Evolutionary conservation across 257 asterid genomes (phyloP).

Genomic region (Solanum verrucosum): DNA sequence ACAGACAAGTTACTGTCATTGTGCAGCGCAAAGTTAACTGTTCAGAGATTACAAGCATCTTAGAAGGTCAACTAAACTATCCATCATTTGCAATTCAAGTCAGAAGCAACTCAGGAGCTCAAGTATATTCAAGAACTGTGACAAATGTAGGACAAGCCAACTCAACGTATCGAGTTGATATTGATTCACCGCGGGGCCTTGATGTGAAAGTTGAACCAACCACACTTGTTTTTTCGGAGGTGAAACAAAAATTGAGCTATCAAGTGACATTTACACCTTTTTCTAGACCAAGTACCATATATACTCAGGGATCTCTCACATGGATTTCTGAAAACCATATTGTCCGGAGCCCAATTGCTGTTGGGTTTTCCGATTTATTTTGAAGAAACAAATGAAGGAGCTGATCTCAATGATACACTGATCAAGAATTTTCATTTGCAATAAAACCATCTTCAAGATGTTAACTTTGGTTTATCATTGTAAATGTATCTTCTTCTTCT

Average conservation of each 20-base stretch:
- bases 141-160: constrained; percentile 26
- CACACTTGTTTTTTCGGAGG: constrained; percentile 3
- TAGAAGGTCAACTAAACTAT: constrained; percentile 24
- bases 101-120: neutral
- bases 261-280: constrained; percentile 6
- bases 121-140: constrained; percentile 24
- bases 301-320: constrained; percentile 15
- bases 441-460: neutral
- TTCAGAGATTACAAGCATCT: neutral
- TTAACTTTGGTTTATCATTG: neutral
- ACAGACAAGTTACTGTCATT: constrained; percentile 1
- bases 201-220: constrained; percentile 7
- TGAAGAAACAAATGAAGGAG: neutral
- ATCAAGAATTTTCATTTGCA: neutral
- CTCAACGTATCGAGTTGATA: constrained; percentile 5
- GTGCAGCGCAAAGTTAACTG: constrained; percentile 2
- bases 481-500: neutral
- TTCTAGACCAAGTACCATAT: neutral
- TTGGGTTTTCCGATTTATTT: neutral
- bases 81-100: constrained; percentile 21
- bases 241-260: constrained; percentile 6
- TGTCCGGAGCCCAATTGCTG: constrained; percentile 15
- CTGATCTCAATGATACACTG: neutral
- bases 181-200: constrained; percentile 6
- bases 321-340: constrained; percentile 16